Base-by-base conservation (phyloP, 1,284 basidiomycete genomes). In the Apiotrichum akiyoshidainum region DNA sequence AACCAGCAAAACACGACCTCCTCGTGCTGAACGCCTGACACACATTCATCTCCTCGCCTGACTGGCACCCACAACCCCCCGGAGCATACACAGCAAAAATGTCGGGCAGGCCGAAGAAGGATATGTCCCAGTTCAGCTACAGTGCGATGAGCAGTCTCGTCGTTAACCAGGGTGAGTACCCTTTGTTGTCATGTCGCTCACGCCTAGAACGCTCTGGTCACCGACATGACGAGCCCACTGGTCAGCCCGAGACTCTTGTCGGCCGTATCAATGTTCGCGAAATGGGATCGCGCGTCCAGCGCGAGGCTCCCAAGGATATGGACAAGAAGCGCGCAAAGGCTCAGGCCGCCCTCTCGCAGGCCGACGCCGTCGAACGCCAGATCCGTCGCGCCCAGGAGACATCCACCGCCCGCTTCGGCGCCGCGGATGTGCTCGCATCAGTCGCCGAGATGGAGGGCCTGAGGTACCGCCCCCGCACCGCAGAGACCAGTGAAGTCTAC, bases 401-500 rank as follows among this genome's bases (percentile, higher is more conserved):
- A 21, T 66, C 69, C 5, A 70, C 67, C 2, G 71, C 73, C 33
- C 60, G 72, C 39, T 74, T 73, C 33, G 72, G 73, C 34, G 51
- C 92, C 65, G 82, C 87, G 0, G 90, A 96, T 73, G 90, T 97
- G 60, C 86, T 96, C 59, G 90, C 95, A 75, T 90, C 92, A 12
- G 97, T 95, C 0, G 85, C 92, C 71, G 88, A 92, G 66, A 87
- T 96, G 52, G 94, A 98, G 72, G 94, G 94, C 1, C 80, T 99
- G 57, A 87, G 87, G 12, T 99, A 99, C 76, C 85, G 90, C 37
- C 96, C 96, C 8, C 83, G 90, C 39, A 98, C 96, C 3, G 86
- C 89, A 6, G 95, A 99, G 79, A 99, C 94, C 21, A 83, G 92
- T 17, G 89, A 96, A 68, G 89, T 94, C 3, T 99, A 97, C 80